Conservation (phyloP, 202 grass and related monocot genomes). For the Schoenoplectus tabernaemontani region DNA sequence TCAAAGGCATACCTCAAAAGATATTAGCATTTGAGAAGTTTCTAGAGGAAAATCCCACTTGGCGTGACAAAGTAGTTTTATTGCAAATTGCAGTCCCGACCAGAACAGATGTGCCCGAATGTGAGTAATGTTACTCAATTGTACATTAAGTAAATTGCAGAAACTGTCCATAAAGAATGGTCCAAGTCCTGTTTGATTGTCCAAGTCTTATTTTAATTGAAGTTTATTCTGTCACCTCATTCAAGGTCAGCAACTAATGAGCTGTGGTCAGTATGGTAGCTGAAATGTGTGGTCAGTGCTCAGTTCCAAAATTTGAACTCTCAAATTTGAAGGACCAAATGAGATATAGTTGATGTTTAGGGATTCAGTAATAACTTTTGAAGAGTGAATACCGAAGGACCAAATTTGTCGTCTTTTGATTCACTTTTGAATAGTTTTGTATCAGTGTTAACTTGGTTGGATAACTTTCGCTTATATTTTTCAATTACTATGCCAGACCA, state of each 20-base stretch:
- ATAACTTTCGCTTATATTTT: neutral
- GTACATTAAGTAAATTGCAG: constrained; percentile 2
- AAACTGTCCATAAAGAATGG: neutral
- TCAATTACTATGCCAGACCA: constrained; percentile 50
- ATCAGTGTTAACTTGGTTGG: neutral
- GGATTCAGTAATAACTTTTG: neutral
- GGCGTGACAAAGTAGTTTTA: constrained; percentile 86
- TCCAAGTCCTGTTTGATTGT: neutral
- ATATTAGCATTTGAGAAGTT: constrained; percentile 99
- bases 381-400: too few relatives aligned
- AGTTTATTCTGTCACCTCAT: neutral
- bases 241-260: neutral
- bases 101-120: constrained; percentile 97
- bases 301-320: neutral
- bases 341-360: neutral
- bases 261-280: neutral
- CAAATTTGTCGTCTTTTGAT: too few relatives aligned
- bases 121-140: constrained; percentile 36
- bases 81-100: constrained; percentile 98
- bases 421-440: too few relatives aligned
- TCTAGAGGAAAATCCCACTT: constrained; percentile 77
- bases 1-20: constrained; percentile 99
- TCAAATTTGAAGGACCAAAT: constrained; percentile 2
- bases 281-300: neutral
- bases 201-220: neutral